Evolutionary conservation across 1,139 yeast species (phyloP).

Genomic region (Kazachstania sp.): DNA sequence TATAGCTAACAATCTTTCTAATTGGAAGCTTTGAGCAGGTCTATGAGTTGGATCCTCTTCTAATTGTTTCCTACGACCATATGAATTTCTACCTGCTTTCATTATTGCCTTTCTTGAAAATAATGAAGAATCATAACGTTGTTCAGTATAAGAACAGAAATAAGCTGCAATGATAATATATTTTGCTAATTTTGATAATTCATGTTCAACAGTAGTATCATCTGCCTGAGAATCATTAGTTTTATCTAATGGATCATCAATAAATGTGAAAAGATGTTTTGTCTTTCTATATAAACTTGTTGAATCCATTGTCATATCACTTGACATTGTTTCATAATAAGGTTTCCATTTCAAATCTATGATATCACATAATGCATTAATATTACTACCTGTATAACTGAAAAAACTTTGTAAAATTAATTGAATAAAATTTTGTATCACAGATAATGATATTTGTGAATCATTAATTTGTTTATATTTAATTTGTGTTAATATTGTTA

Average conservation of each 20-base stretch:
- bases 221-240: not conserved
- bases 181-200: conserved; percentile 49
- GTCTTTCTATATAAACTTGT: not conserved
- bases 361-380: conserved; percentile 23
- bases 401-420: conserved; percentile 27
- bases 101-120: conserved; percentile 50
- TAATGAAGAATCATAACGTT: conserved; percentile 49
- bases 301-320: not conserved
- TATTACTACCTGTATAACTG: conserved; percentile 29
- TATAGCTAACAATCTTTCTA: conserved; percentile 64
- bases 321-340: not conserved
- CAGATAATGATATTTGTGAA: conserved; percentile 13
- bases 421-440: conserved; percentile 15
- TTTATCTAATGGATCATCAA: not conserved
- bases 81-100: conserved; percentile 36
- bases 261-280: not conserved
- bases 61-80: conserved; percentile 36
- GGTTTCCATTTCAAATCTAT: conserved; percentile 27
- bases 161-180: conserved; percentile 62
- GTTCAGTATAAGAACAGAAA: conserved; percentile 61
- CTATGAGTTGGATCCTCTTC: conserved; percentile 51
- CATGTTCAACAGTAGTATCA: conserved; percentile 12
- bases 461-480: conserved; percentile 1
- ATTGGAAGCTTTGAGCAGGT: conserved; percentile 54
- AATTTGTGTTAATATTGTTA: conserved; percentile 11